A percentile compares a stretch with the other conserved stretches of the same genome.
These are phyloP conservation scores for Lotmaria passim DNA, from an alignment of 208 protist genomes.

Conservation along the genomic window DNA sequence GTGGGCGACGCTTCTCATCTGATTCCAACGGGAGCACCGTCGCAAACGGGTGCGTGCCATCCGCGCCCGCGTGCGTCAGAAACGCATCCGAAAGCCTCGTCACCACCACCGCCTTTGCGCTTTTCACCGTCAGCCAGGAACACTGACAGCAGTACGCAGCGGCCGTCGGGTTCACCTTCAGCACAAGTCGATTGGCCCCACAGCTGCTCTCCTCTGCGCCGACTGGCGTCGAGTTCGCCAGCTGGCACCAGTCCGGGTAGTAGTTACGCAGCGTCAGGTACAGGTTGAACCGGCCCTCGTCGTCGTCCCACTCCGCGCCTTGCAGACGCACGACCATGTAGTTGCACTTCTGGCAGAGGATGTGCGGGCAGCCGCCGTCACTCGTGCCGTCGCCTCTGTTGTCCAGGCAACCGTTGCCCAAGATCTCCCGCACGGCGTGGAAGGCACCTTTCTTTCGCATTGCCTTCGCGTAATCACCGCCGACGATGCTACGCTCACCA, in stretches of 20 bases:
- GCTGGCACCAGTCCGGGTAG: slow-evolving; percentile 87
- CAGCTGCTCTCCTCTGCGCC: slow-evolving; percentile 29
- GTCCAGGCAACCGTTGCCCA: slow-evolving; percentile 77
- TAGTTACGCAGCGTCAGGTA: slow-evolving; percentile 89
- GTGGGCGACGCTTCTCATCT: slow-evolving; percentile 61
- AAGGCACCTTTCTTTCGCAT: slow-evolving; percentile 62
- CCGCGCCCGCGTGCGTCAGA: not conserved
- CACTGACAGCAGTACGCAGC: slow-evolving; percentile 91
- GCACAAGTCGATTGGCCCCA: slow-evolving; percentile 26
- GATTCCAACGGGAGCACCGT: slow-evolving; percentile 50
- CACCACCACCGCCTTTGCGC: slow-evolving; percentile 49
- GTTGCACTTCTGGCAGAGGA: slow-evolving; percentile 73
- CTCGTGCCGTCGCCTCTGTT: slow-evolving; percentile 33
- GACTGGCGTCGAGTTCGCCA: slow-evolving; percentile 61
- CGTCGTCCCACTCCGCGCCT: slow-evolving; percentile 73
- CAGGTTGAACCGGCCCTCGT: slow-evolving; percentile 52
- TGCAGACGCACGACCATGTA: slow-evolving; percentile 85
- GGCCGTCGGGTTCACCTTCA: slow-evolving; percentile 30
- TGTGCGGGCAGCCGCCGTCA: slow-evolving; percentile 73
- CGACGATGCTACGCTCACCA: slow-evolving; percentile 30
- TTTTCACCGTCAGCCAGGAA: slow-evolving; percentile 76
- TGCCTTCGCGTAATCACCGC: slow-evolving; percentile 8
- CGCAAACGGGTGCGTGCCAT: slow-evolving; percentile 46
- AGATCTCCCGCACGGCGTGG: slow-evolving; percentile 44
- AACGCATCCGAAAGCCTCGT: slow-evolving; percentile 58